Evolutionary conservation across 495 filamentous ascomycete species (phyloP).

Genomic region (Aspergillus conjunctus): DNA sequence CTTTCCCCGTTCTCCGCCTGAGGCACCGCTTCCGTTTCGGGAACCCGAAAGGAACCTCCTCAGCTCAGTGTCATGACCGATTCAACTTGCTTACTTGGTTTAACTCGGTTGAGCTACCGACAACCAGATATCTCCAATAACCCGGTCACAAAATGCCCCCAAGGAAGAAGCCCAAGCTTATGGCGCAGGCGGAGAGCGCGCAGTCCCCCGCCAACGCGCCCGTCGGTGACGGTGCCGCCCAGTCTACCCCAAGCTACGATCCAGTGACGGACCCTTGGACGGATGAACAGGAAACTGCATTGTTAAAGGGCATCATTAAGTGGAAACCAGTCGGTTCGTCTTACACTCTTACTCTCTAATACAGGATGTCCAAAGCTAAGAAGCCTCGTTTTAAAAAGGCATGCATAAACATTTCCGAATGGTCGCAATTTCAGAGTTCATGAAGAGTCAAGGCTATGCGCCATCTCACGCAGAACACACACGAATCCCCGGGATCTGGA

Average conservation of each 20-base stretch:
- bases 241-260: constrained; percentile 43
- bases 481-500: constrained; percentile 87
- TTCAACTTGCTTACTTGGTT: constrained; percentile 1
- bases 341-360: not conserved
- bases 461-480: constrained; percentile 70
- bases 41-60: constrained; percentile 16
- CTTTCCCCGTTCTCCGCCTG: constrained; percentile 28
- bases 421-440: constrained; percentile 80
- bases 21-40: constrained; percentile 34
- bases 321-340: constrained; percentile 90
- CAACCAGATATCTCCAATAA: not conserved
- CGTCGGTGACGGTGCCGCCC: constrained; percentile 35
- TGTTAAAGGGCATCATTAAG: constrained; percentile 86
- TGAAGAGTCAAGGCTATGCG: constrained; percentile 85
- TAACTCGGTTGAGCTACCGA: not conserved
- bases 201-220: constrained; percentile 41
- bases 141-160: constrained; percentile 63
- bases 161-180: constrained; percentile 60
- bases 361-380: not conserved
- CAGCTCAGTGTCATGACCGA: constrained; percentile 1
- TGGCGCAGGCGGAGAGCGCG: constrained; percentile 44
- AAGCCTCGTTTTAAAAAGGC: constrained; percentile 51
- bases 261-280: constrained; percentile 79
- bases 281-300: constrained; percentile 87
- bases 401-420: constrained; percentile 98